Evolutionary conservation across 2,329 filamentous ascomycete genomes (phyloP), one percentile per base, ranked within the genome.

Genomic region (Aspergillaceae sp.): DNA sequence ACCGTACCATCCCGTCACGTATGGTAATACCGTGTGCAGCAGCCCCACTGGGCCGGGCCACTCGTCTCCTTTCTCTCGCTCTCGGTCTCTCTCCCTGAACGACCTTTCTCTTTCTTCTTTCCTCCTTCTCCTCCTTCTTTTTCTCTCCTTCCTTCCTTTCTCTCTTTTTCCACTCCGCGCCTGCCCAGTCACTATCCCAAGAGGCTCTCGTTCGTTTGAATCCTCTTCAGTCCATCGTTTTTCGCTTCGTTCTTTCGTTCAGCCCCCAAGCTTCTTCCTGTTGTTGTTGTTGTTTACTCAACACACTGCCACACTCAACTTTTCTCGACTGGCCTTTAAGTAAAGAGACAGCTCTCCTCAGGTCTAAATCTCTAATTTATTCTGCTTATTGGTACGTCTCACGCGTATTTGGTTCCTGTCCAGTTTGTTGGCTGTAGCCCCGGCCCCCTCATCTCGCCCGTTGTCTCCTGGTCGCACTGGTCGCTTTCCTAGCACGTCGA

Each of bases 101-200:
- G 44, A 46, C 11, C 38, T 51, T 51, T 50, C 49, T 44, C 51
- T 48, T 52, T 35, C 54, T 41, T 42, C 49, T 46, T 48, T 43
- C 43, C 32, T 11, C 19, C 38, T 27, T 46, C 48, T 47, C 34
- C 36, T 47, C 46, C 50, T 49, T 46, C 50, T 50, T 43, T 54
- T 51, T 44, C 47, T 56, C 52, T 45, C 53, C 50, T 41, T 45
- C 41, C 41, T 35, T 54, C 50, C 51, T 56, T 65, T 65, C 60
- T 66, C 63, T 61, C 61, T 56, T 65, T 61, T 53, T 53, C 54
- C 48, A 54, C 53, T 51, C 59, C 57, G 56, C 57, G 56, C 62
- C 62, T 59, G 60, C 48, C 49, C 49, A 56, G 60, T 61, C 57
- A 55, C 56, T 51, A 47, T 42, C 48, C 44, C 45, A 26, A 11